These are phyloP conservation scores for Fusarium sp. DNA, from an alignment of 2,329 filamentous ascomycete genomes.

Conservation along the genomic window DNA sequence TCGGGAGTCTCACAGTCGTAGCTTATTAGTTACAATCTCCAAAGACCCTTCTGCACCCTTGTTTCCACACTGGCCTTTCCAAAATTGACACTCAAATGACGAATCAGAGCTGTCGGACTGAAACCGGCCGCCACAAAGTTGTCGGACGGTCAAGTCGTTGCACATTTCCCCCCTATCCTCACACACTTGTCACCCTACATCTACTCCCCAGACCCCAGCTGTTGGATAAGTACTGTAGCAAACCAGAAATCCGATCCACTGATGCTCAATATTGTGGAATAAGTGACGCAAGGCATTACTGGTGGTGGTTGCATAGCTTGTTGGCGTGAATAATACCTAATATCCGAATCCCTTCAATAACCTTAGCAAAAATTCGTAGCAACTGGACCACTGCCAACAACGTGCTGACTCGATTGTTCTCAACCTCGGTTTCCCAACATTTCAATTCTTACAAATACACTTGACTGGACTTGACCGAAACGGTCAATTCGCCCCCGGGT, in stretches of 20 bases:
- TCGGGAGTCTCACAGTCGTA: background rate
- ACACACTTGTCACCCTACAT: constrained; percentile 6
- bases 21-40: background rate
- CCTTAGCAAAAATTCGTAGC: too few species aligned
- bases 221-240: background rate
- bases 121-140: background rate
- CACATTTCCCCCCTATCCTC: background rate
- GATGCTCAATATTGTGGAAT: constrained; percentile 1
- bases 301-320: background rate
- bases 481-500: background rate
- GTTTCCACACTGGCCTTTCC: background rate
- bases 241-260: constrained; percentile 9
- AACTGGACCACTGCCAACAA: background rate
- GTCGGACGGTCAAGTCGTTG: background rate
- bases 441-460: background rate
- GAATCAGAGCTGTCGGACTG: constrained; percentile 5
- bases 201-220: constrained; percentile 19
- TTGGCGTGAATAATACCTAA: constrained; percentile 11
- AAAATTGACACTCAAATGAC: background rate
- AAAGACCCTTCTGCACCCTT: background rate
- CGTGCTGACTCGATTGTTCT: background rate
- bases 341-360: constrained; percentile 4
- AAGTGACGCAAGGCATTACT: constrained; percentile 30
- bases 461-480: background rate
- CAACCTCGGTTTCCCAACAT: background rate